Percentiles rank a stretch among this genome's conserved stretches.
These are phyloP conservation scores for Penicillium cataractarum DNA, from an alignment of 495 filamentous ascomycete species.

Conservation along the genomic window DNA sequence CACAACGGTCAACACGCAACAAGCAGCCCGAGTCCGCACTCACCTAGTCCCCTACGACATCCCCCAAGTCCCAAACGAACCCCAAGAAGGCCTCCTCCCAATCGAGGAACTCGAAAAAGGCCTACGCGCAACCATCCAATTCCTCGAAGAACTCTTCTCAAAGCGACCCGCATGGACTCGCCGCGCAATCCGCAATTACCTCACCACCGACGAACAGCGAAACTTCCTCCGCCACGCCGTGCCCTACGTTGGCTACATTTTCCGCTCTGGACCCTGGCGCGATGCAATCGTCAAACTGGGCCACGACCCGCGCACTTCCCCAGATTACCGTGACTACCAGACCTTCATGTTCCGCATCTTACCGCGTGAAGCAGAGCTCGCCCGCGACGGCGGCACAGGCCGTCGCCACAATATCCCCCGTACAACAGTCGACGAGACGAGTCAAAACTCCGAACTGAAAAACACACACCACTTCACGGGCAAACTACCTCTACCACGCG, in stretches of 20 bases:
- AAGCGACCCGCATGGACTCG: slow-evolving; percentile 85
- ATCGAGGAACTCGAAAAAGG: slow-evolving; percentile 48
- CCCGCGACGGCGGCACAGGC: slow-evolving; percentile 74
- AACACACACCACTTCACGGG: slow-evolving; percentile 83
- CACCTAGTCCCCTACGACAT: slow-evolving; percentile 67
- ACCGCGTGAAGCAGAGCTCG: slow-evolving; percentile 79
- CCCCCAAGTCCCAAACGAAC: slow-evolving; percentile 51
- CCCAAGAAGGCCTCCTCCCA: slow-evolving; percentile 52
- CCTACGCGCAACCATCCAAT: slow-evolving; percentile 61
- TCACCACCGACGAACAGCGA: slow-evolving; percentile 50
- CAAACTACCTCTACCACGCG: slow-evolving; percentile 57
- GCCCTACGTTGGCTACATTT: slow-evolving; percentile 84
- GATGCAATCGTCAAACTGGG: slow-evolving; percentile 85
- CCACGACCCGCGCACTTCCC: slow-evolving; percentile 77
- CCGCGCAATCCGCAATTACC: slow-evolving; percentile 70
- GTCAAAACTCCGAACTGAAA: slow-evolving; percentile 15
- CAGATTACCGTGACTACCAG: slow-evolving; percentile 79
- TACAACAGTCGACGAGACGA: slow-evolving; percentile 18
- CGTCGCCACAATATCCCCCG: slow-evolving; percentile 35
- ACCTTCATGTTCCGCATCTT: slow-evolving; percentile 77
- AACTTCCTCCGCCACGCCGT: slow-evolving; percentile 64
- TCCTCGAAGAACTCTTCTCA: slow-evolving; percentile 63
- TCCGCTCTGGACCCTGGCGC: slow-evolving; percentile 86
- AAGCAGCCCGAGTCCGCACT: slow-evolving; percentile 50
- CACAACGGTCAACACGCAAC: slow-evolving; percentile 56